Evolutionary conservation across 1,284 basidiomycete genomes (phyloP).

Genomic region (Grifola frondosa): DNA sequence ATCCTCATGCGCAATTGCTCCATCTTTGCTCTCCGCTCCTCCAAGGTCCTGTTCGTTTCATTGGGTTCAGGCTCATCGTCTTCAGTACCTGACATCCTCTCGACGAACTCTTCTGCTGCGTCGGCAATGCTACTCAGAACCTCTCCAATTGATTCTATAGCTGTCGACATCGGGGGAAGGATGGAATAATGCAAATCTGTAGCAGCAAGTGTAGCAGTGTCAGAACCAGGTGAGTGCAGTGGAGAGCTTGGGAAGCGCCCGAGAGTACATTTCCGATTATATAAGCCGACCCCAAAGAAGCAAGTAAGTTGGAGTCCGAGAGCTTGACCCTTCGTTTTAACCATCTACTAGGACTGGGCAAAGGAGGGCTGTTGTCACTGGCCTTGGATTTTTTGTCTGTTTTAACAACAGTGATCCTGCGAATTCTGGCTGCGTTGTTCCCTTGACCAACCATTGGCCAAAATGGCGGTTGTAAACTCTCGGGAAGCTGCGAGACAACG

Average conservation of each 20-base stretch:
- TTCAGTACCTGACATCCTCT: conserved; percentile 27
- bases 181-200: background rate
- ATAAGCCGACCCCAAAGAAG: background rate
- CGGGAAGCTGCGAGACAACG: too few relatives aligned
- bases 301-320: conserved; percentile 1
- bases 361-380: too few relatives aligned
- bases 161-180: background rate
- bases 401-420: too few relatives aligned
- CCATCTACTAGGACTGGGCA: background rate
- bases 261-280: too few relatives aligned
- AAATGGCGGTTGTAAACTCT: too few relatives aligned
- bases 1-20: conserved; percentile 74
- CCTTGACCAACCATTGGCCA: too few relatives aligned
- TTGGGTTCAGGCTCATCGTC: conserved; percentile 11
- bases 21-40: conserved; percentile 77
- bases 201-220: background rate
- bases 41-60: conserved; percentile 48
- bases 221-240: too few relatives aligned
- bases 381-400: too few relatives aligned
- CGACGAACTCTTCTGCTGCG: conserved; percentile 30
- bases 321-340: too few relatives aligned
- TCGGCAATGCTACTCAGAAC: conserved; percentile 17
- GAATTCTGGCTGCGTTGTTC: too few relatives aligned
- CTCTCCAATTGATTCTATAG: conserved; percentile 5
- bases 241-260: too few relatives aligned